phyloP scores from a whole-genome alignment of 805 yeast species.

The Candida quercuum region DNA sequence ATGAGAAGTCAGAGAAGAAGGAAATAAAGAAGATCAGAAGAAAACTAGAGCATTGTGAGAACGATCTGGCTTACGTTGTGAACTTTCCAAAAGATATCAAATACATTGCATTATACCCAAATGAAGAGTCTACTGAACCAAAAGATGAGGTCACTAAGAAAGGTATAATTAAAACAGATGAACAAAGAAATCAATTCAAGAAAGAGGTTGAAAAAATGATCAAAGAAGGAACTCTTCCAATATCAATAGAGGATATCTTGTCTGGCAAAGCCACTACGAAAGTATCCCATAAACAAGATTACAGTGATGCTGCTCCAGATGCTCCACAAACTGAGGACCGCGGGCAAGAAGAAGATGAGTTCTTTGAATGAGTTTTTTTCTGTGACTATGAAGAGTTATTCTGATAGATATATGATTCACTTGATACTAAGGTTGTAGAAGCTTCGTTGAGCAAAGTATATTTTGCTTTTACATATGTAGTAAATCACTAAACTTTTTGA shows the following conservation, averaged over 20 bases:
- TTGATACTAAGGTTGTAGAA: too few relatives aligned
- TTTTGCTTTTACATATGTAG: too few relatives aligned
- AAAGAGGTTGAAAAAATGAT: slow-evolving; percentile 48
- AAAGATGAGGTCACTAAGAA: slow-evolving; percentile 27
- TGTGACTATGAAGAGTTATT: not conserved
- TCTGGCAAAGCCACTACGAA: slow-evolving; percentile 26
- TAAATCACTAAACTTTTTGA: too few relatives aligned
- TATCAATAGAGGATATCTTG: slow-evolving; percentile 44
- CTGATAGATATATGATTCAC: not conserved
- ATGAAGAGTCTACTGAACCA: slow-evolving; percentile 23
- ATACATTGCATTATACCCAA: slow-evolving; percentile 74
- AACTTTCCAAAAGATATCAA: slow-evolving; percentile 76
- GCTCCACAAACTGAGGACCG: slow-evolving; percentile 19
- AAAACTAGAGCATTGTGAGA: slow-evolving; percentile 48
- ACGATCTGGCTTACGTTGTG: slow-evolving; percentile 70
- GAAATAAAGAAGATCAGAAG: slow-evolving; percentile 40
- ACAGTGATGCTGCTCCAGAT: slow-evolving; percentile 11
- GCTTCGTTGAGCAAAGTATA: too few relatives aligned
- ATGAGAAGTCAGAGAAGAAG: slow-evolving; percentile 20
- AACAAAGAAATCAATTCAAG: slow-evolving; percentile 41
- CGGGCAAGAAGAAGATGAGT: slow-evolving; percentile 23
- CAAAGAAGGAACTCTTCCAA: slow-evolving; percentile 48
- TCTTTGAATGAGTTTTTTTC: slow-evolving; percentile 17
- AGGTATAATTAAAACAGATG: slow-evolving; percentile 38
- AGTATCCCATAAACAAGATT: slow-evolving; percentile 14